Evolutionary conservation across 345 rosid species (phyloP).

Genomic region (Arabidopsis arenosa): DNA sequence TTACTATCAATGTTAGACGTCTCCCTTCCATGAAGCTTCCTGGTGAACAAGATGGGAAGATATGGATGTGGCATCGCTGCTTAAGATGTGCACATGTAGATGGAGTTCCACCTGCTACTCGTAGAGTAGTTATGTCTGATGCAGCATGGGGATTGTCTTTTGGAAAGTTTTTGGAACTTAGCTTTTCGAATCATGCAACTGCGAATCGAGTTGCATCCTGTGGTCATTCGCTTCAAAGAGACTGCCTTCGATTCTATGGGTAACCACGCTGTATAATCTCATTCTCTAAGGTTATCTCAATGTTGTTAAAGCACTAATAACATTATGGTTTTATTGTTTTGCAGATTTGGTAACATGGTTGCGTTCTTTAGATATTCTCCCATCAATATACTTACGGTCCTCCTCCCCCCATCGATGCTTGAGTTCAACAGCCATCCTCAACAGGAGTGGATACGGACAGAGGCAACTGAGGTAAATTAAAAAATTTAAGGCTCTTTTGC

Average conservation of each 20-base stretch:
- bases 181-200: slow-evolving; percentile 96
- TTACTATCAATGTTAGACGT: slow-evolving; percentile 82
- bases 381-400: slow-evolving; percentile 79
- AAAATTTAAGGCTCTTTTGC: background rate
- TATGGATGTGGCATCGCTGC: slow-evolving; percentile 99
- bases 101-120: slow-evolving; percentile 98
- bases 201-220: slow-evolving; percentile 98
- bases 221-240: slow-evolving; percentile 98
- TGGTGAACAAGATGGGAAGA: slow-evolving; percentile 92
- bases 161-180: slow-evolving; percentile 96
- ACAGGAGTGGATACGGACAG: slow-evolving; percentile 79
- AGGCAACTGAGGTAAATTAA: slow-evolving; percentile 69
- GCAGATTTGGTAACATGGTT: slow-evolving; percentile 96
- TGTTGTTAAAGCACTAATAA: slow-evolving; percentile 7
- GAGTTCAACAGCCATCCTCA: slow-evolving; percentile 67
- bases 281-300: slow-evolving; percentile 7
- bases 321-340: slow-evolving; percentile 5
- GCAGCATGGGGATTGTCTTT: slow-evolving; percentile 99
- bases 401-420: slow-evolving; percentile 76
- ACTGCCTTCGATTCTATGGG: slow-evolving; percentile 99
- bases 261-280: slow-evolving; percentile 33
- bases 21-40: slow-evolving; percentile 71
- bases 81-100: slow-evolving; percentile 76
- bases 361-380: slow-evolving; percentile 97
- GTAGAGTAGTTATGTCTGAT: slow-evolving; percentile 93